Evolutionary conservation across 2,329 filamentous ascomycete genomes (phyloP).

Genomic region (Trichoderma pleuroti): DNA sequence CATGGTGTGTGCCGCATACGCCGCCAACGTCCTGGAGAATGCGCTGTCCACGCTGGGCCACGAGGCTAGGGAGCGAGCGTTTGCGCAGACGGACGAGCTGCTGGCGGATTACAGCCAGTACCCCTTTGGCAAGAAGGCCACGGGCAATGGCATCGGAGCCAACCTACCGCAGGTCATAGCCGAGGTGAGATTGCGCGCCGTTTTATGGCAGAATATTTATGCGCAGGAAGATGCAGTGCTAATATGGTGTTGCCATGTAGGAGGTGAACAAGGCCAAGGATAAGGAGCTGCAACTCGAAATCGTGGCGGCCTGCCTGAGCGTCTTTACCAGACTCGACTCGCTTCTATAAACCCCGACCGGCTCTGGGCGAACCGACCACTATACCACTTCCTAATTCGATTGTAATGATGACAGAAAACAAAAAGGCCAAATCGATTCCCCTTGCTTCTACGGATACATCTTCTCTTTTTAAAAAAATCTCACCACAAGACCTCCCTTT

Average conservation of each 20-base stretch:
- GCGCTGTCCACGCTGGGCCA: conserved; percentile 91
- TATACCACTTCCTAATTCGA: conserved; percentile 9
- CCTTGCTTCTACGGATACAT: background rate
- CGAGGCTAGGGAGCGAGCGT: conserved; percentile 89
- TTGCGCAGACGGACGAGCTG: conserved; percentile 94
- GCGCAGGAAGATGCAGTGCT: background rate
- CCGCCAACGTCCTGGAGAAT: conserved; percentile 96
- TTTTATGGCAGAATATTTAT: background rate
- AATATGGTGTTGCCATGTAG: conserved; percentile 30
- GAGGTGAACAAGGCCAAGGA: conserved; percentile 85
- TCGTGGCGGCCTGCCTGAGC: conserved; percentile 91
- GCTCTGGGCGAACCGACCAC: background rate
- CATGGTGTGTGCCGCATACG: conserved; percentile 98
- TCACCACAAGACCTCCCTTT: background rate
- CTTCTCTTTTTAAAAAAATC: background rate
- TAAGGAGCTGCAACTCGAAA: conserved; percentile 93
- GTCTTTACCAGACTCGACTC: conserved; percentile 98
- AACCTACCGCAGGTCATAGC: conserved; percentile 84
- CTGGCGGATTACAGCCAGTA: conserved; percentile 96
- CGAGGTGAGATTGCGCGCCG: conserved; percentile 55
- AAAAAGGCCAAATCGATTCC: conserved; percentile 2
- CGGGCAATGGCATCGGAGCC: conserved; percentile 77
- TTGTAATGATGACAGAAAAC: conserved; percentile 10
- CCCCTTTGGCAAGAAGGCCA: conserved; percentile 86
- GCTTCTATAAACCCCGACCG: conserved; percentile 60